phyloP scores from a whole-genome alignment of 352 stramenopile genomes.

The Pythium phragmitis region DNA sequence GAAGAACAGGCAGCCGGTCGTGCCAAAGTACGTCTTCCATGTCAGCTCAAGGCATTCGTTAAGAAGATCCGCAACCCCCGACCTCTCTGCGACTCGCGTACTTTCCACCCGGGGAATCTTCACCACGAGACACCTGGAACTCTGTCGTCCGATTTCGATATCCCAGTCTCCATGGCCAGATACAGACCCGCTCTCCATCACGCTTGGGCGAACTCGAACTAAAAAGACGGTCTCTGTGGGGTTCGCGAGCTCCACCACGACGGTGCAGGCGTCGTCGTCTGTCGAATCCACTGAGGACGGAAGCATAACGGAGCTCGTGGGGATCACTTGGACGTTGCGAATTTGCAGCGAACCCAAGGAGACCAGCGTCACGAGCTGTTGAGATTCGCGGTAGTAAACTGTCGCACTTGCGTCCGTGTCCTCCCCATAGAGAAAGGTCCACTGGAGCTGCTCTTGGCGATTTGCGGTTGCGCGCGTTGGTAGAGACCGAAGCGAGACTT shows the following conservation, averaged over 20 bases:
- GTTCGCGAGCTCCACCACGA: constrained; percentile 61
- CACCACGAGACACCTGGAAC: constrained; percentile 19
- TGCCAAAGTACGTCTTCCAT: constrained; percentile 33
- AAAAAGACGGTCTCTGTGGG: constrained; percentile 70
- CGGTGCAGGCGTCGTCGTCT: constrained; percentile 48
- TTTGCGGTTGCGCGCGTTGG: neutral
- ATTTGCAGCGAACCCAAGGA: constrained; percentile 54
- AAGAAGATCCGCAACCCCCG: constrained; percentile 10
- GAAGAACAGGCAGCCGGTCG: constrained; percentile 18
- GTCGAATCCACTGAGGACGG: neutral
- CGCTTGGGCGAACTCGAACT: constrained; percentile 33
- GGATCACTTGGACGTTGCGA: constrained; percentile 35
- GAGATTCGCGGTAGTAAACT: constrained; percentile 58
- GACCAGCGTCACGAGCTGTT: constrained; percentile 44
- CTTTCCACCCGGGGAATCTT: constrained; percentile 15
- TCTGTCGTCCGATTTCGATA: constrained; percentile 30
- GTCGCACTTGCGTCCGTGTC: constrained; percentile 3
- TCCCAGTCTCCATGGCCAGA: constrained; percentile 14
- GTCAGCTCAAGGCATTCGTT: constrained; percentile 15
- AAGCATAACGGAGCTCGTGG: constrained; percentile 14
- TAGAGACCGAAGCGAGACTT: constrained; percentile 19
- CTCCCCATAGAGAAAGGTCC: constrained; percentile 57
- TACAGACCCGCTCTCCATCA: neutral
- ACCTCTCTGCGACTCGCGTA: neutral
- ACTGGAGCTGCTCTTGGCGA: constrained; percentile 39